Base-by-base conservation (phyloP, 306 rosid genomes). In the Bauhinia variegata region DNA sequence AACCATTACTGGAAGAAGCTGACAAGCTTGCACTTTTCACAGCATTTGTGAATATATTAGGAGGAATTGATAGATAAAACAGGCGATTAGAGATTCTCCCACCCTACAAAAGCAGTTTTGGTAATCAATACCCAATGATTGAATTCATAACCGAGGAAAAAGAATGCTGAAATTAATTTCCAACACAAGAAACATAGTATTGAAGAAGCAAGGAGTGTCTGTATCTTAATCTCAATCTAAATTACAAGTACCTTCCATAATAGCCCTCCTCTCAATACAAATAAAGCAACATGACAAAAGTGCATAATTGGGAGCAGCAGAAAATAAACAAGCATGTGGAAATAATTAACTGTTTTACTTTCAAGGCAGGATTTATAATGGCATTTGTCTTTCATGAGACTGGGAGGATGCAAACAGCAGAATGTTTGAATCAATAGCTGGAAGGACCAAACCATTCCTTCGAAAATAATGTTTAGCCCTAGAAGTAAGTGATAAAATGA, bases 11-110 rank as follows among this genome's bases (percentile, higher is more conserved):
- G 14, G 97, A 84, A 60, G 97, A 91, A 44, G 97, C 85, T 10
- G 96, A 79, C 53, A 33, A 65, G 86, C 97, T 91, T 46, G 96
- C 89, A 59, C 93, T 88, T 74, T 81, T 85, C 42, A 91, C 97
- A 42, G 97, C 96, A 49, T 86, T 91, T 39, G 83, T 56, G 78
- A 91, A 91, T 59, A 91, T 84, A 72, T 88, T 88, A 50, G 97
- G 97, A 79, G 97, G 97, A 77, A 86, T 76, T 60, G 97, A 91
- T 47, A 91, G 89, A 81, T 91, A 91, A 72, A 82, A 91, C 55
- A 91, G 96, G 80, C 97, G 97, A 78, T 88, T 80, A 54, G 97
- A 87, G 54, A 85, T 67, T 78, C 80, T 83, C 70, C 96, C 89
- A 46, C 72, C 89, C 97, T 91, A 78, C 85, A 79, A 72, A 75